phyloP scores from a whole-genome alignment of 2,329 filamentous ascomycete species.

The Neofusicoccum parvum region DNA sequence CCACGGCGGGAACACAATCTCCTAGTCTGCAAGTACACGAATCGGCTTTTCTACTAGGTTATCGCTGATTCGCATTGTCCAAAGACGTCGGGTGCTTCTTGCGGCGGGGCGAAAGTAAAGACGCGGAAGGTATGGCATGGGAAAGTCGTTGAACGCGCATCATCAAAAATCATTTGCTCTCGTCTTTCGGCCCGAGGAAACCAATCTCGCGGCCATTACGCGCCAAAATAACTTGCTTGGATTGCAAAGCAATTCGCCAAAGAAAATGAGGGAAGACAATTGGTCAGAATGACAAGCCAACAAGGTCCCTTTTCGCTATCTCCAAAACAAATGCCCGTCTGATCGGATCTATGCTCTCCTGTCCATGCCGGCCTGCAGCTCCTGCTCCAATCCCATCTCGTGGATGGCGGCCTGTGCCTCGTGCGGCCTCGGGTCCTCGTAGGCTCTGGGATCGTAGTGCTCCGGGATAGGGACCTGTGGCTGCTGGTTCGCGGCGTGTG shows the following conservation, averaged over 20 bases:
- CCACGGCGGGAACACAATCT: background rate
- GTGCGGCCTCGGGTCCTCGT: slow-evolving; percentile 66
- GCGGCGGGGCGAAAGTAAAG: slow-evolving; percentile 7
- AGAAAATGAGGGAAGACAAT: background rate
- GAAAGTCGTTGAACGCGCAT: background rate
- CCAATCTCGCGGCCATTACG: background rate
- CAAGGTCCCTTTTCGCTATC: slow-evolving; percentile 1
- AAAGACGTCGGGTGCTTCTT: background rate
- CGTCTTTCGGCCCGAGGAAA: background rate
- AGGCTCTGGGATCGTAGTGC: slow-evolving; percentile 58
- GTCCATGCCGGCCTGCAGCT: slow-evolving; percentile 23
- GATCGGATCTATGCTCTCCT: slow-evolving; percentile 18
- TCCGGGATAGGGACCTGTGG: slow-evolving; percentile 64
- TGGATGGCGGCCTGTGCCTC: slow-evolving; percentile 40
- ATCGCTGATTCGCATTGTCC: background rate
- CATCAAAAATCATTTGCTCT: slow-evolving; percentile 8
- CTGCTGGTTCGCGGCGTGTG: slow-evolving; percentile 43
- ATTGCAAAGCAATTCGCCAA: slow-evolving; percentile 12
- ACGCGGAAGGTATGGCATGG: background rate
- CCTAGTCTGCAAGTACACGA: background rate
- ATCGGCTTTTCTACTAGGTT: background rate
- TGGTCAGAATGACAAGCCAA: background rate
- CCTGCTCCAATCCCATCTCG: slow-evolving; percentile 22
- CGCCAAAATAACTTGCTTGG: background rate
- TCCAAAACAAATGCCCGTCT: slow-evolving; percentile 17